Conservation (phyloP, 306 rosid genomes). For the Ziziphus jujuba region DNA sequence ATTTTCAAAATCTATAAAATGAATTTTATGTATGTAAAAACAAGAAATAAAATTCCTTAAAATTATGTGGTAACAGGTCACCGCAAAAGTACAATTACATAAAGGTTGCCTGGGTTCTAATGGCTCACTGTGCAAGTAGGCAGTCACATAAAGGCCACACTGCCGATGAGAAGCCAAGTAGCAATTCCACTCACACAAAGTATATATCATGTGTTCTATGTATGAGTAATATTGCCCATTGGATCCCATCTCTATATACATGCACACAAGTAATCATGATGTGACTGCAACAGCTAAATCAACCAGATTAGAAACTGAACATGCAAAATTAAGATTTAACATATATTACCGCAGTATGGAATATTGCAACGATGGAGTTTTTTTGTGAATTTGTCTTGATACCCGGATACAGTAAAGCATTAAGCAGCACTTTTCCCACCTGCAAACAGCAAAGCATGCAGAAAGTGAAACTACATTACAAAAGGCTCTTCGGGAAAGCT, state of each 20-base stretch:
- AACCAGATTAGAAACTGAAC: not conserved
- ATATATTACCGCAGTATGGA: constrained; percentile 78
- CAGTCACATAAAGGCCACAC: too few species aligned
- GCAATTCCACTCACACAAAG: too few species aligned
- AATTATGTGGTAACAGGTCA: too few species aligned
- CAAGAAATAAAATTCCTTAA: too few species aligned
- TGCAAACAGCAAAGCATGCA: constrained; percentile 39
- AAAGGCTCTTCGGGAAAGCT: not conserved
- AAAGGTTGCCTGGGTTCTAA: too few species aligned
- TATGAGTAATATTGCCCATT: too few species aligned
- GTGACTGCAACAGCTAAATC: not conserved
- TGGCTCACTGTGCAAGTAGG: too few species aligned
- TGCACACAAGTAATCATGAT: not conserved
- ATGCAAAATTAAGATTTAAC: not conserved
- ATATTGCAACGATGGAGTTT: constrained; percentile 92
- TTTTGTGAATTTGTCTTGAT: constrained; percentile 86
- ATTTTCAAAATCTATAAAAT: too few species aligned
- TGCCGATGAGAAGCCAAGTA: too few species aligned
- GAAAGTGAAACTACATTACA: constrained; percentile 21
- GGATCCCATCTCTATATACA: not conserved
- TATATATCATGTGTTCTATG: too few species aligned
- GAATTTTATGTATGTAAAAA: too few species aligned
- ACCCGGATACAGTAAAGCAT: constrained; percentile 88
- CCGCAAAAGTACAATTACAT: too few species aligned
- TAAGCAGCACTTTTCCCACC: constrained; percentile 92